Conservation (phyloP, 768 basidiomycete species). For the Amanita brunnescens region DNA sequence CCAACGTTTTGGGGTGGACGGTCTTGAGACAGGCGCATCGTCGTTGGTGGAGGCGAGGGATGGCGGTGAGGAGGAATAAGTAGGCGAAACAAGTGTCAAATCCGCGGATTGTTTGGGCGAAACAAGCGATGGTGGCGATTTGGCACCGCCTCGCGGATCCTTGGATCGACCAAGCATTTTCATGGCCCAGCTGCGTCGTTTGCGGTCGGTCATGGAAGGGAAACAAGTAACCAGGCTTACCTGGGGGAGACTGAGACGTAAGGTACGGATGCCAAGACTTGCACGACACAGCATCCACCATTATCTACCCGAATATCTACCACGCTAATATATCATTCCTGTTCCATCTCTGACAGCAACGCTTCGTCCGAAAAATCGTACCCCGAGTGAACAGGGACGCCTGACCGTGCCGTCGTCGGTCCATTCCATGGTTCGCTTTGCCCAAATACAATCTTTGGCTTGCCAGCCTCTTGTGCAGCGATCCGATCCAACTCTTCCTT, state of each 20-base stretch:
- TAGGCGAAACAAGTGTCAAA: neutral
- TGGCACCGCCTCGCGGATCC: neutral
- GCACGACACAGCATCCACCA: neutral
- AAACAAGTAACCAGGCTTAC: conserved; percentile 4
- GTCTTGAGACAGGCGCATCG: conserved; percentile 20
- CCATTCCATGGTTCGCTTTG: conserved; percentile 7
- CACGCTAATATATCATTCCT: neutral
- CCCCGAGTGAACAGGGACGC: neutral
- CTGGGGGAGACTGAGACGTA: neutral
- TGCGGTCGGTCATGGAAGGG: conserved; percentile 17
- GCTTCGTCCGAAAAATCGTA: neutral
- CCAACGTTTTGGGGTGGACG: conserved; percentile 25
- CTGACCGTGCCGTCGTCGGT: neutral
- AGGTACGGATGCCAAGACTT: neutral
- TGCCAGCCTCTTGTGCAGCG: conserved; percentile 28
- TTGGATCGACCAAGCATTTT: conserved; percentile 19
- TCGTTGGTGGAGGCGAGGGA: conserved; percentile 14
- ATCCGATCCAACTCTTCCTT: conserved; percentile 29
- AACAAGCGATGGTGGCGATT: no score
- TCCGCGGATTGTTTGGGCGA: neutral
- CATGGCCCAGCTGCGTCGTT: conserved; percentile 28
- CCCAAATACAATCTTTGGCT: conserved; percentile 36
- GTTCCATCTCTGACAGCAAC: neutral
- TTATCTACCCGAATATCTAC: neutral
- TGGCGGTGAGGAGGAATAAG: conserved; percentile 10